A percentile compares a stretch with the other conserved stretches of the same genome.
Evolutionary conservation across 257 asterid species (phyloP).

Genomic region (Thymus quinquecostatus): DNA sequence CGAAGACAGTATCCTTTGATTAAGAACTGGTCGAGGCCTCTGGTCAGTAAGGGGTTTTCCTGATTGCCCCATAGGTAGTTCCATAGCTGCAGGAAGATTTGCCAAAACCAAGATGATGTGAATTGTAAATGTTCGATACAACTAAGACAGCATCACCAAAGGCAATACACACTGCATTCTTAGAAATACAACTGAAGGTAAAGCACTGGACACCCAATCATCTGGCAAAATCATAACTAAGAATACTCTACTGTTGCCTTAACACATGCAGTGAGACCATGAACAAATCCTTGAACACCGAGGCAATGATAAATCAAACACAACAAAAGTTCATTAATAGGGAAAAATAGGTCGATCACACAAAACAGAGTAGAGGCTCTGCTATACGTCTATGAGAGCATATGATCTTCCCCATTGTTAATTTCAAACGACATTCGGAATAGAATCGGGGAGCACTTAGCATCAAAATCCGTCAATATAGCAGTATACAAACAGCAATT

Average conservation of each 20-base stretch:
- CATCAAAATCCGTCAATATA: neutral
- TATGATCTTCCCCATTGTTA: conserved; percentile 3
- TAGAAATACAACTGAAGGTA: neutral
- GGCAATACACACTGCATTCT: neutral
- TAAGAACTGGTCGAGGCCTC: conserved; percentile 56
- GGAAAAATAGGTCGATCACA: neutral
- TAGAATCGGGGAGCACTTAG: neutral
- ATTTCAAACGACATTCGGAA: neutral
- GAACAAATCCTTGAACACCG: neutral
- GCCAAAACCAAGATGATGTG: neutral
- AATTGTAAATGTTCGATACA: neutral
- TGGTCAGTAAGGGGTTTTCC: conserved; percentile 30
- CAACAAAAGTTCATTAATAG: neutral
- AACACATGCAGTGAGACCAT: neutral
- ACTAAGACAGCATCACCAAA: neutral
- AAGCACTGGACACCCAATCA: neutral
- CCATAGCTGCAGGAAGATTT: conserved; percentile 35
- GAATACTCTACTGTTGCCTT: neutral
- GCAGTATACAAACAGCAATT: neutral
- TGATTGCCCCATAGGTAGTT: conserved; percentile 40
- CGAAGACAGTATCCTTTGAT: conserved; percentile 85
- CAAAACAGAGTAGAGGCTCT: neutral
- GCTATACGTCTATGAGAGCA: neutral
- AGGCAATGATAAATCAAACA: neutral
- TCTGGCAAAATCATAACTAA: conserved; percentile 8